A percentile compares a stretch with the other conserved stretches of the same genome.
These are phyloP conservation scores for Eucalyptus curtisii DNA, from an alignment of 345 rosid genomes.

Conservation along the genomic window DNA sequence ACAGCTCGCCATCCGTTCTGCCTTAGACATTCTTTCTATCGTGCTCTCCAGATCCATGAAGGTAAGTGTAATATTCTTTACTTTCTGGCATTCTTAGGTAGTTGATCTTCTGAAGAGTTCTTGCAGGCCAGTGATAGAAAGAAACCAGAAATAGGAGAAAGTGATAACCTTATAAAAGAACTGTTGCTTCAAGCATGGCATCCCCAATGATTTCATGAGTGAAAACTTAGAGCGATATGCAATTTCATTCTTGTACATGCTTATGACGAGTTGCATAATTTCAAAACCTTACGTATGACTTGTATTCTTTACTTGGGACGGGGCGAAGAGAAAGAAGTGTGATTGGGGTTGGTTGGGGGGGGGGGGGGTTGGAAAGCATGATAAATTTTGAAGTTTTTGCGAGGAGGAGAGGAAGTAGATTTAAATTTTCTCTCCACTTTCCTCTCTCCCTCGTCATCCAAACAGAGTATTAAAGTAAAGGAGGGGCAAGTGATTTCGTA, in stretches of 20 bases:
- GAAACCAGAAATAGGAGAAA: neutral
- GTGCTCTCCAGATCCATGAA: slow-evolving; percentile 51
- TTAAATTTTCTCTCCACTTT: neutral
- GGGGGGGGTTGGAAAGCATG: neutral
- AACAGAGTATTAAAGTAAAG: neutral
- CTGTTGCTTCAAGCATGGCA: neutral
- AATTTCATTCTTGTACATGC: neutral
- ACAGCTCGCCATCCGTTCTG: slow-evolving; percentile 65
- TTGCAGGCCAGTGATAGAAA: neutral
- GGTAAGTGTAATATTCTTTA: slow-evolving; percentile 20
- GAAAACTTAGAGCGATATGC: neutral
- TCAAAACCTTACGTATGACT: neutral
- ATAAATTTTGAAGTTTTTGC: neutral
- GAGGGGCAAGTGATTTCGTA: neutral
- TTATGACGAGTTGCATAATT: neutral
- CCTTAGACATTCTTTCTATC: slow-evolving; percentile 45
- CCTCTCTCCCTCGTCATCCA: neutral
- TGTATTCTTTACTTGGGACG: neutral
- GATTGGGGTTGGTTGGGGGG: neutral
- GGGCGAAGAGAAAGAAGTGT: neutral
- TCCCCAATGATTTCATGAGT: neutral
- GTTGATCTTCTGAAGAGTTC: neutral
- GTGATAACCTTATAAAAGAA: neutral
- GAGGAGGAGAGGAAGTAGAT: neutral
- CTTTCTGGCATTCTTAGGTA: neutral